Percentiles rank a stretch among this genome's conserved stretches.
Evolutionary conservation across 2,329 filamentous ascomycete genomes (phyloP).

Genomic region (Alternaria triticimaculans): DNA sequence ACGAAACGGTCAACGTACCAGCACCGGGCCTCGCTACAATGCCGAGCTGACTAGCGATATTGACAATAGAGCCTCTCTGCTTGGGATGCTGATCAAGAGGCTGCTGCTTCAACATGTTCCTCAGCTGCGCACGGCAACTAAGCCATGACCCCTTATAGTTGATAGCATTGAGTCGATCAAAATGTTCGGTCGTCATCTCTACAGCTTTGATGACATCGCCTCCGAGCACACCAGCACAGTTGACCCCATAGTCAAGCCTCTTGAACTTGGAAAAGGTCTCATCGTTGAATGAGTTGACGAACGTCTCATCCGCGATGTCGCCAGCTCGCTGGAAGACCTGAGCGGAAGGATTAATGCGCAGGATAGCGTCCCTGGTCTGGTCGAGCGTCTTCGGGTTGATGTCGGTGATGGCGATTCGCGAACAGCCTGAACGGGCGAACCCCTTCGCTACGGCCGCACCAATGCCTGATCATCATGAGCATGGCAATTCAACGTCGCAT

Average conservation of each 20-base stretch:
- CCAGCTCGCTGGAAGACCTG: constrained; percentile 51
- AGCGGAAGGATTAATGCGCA: constrained; percentile 27
- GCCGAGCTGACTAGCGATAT: constrained; percentile 61
- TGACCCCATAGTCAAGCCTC: constrained; percentile 63
- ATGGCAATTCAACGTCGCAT: not conserved
- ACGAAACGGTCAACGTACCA: constrained; percentile 16
- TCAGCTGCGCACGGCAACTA: constrained; percentile 60
- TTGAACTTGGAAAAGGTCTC: constrained; percentile 47
- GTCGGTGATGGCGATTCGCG: constrained; percentile 62
- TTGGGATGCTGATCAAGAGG: constrained; percentile 49
- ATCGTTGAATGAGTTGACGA: constrained; percentile 52
- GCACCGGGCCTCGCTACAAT: constrained; percentile 42
- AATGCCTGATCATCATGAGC: constrained; percentile 55
- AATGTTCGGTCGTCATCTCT: constrained; percentile 57
- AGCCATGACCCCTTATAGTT: constrained; percentile 66
- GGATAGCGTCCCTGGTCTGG: constrained; percentile 34
- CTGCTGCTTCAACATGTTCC: constrained; percentile 59
- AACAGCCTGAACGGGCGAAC: constrained; percentile 60
- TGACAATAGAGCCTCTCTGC: constrained; percentile 59
- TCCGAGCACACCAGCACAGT: constrained; percentile 62
- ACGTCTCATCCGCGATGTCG: constrained; percentile 58
- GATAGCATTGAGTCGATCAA: constrained; percentile 62
- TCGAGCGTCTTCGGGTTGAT: constrained; percentile 53
- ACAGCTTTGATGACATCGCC: constrained; percentile 49
- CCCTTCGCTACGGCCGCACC: constrained; percentile 60